phyloP scores from a whole-genome alignment of 345 rosid species.

The Lepidium aucheri region DNA sequence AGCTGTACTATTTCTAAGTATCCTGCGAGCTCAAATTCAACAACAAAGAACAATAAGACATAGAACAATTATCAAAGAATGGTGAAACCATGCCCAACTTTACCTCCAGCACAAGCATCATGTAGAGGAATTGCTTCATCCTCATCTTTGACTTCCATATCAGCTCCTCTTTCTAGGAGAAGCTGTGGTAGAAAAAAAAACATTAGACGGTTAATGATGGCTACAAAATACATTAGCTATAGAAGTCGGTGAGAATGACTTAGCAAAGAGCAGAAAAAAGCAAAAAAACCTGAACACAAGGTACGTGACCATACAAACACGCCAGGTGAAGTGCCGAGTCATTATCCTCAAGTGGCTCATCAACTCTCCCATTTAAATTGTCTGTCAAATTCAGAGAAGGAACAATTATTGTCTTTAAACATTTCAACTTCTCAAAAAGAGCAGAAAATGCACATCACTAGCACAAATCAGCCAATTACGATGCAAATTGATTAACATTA shows the following conservation, averaged over 20 bases:
- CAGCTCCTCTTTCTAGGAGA: constrained; percentile 82
- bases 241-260: background rate
- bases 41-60: background rate
- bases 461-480: background rate
- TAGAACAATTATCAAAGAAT: background rate
- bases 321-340: constrained; percentile 88
- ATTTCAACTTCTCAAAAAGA: background rate
- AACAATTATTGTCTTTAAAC: background rate
- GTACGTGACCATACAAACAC: constrained; percentile 77
- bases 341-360: constrained; percentile 83
- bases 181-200: constrained; percentile 33
- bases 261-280: background rate
- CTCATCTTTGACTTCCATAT: constrained; percentile 76
- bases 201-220: background rate
- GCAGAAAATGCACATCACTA: background rate
- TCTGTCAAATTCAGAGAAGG: constrained; percentile 31
- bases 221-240: background rate
- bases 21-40: constrained; percentile 31
- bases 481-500: background rate
- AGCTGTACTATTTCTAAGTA: constrained; percentile 57
- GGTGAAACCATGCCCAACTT: background rate
- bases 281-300: constrained; percentile 70
- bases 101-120: constrained; percentile 94
- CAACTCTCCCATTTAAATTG: constrained; percentile 58
- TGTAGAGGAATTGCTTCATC: constrained; percentile 93